A percentile compares a stretch with the other conserved stretches of the same genome.
Evolutionary conservation across 345 rosid genomes (phyloP).

Genomic region (Fremontodendron californicum): DNA sequence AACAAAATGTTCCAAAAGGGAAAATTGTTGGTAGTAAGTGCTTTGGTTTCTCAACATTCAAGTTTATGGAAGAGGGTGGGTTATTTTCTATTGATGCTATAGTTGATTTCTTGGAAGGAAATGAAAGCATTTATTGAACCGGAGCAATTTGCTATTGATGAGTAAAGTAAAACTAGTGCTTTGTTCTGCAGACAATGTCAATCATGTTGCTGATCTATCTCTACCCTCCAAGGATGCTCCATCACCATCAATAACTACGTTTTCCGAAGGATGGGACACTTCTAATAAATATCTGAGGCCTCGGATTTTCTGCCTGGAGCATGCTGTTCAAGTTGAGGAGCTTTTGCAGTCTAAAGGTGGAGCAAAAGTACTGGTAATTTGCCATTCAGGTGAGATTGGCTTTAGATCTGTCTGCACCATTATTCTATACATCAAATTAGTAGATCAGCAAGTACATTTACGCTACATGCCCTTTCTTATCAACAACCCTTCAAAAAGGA

Average conservation of each 20-base stretch:
- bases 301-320: constrained; percentile 93
- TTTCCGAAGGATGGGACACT: constrained; percentile 43
- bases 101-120: constrained; percentile 2
- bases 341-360: constrained; percentile 77
- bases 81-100: background rate
- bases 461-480: background rate
- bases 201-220: constrained; percentile 18
- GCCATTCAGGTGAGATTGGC: constrained; percentile 80
- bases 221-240: constrained; percentile 29
- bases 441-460: background rate
- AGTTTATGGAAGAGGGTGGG: background rate
- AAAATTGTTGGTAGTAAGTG: background rate
- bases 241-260: constrained; percentile 21
- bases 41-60: background rate
- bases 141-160: constrained; percentile 5
- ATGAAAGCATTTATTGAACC: background rate
- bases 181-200: constrained; percentile 27
- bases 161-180: constrained; percentile 13
- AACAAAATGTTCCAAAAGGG: background rate
- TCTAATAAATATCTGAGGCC: constrained; percentile 64
- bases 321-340: constrained; percentile 72
- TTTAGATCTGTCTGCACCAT: background rate
- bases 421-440: background rate
- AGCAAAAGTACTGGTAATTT: constrained; percentile 67
- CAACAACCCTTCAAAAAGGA: background rate